Conservation (phyloP, 2,329 filamentous ascomycete genomes). For the Fusarium concolor region DNA sequence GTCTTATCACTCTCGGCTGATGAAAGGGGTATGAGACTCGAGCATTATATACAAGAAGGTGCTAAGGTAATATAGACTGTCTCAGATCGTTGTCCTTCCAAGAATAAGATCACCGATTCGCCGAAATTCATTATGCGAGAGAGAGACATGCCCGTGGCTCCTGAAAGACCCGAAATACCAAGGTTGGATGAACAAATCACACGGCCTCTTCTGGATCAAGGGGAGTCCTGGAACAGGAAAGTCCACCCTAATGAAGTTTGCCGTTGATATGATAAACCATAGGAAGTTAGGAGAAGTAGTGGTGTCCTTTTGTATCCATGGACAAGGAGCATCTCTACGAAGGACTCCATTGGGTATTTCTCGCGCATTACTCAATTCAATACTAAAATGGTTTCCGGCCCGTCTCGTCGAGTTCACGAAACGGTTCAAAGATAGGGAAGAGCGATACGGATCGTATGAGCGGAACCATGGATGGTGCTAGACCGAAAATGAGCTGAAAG, state of each 20-base stretch:
- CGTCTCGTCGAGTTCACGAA: background rate
- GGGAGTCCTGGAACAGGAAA: conserved; percentile 5
- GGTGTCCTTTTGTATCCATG: background rate
- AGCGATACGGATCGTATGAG: background rate
- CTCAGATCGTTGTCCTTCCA: background rate
- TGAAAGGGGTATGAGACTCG: background rate
- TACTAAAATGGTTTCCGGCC: background rate
- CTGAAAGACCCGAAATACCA: background rate
- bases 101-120: conserved; percentile 2
- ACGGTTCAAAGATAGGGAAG: background rate
- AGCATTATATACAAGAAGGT: fast-evolving
- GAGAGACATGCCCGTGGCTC: conserved; percentile 1
- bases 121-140: fast-evolving
- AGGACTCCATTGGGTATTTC: fast-evolving
- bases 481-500: background rate
- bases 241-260: background rate
- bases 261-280: background rate
- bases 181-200: background rate
- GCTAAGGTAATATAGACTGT: background rate
- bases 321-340: fast-evolving
- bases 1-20: background rate
- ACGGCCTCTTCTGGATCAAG: background rate
- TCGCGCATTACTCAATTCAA: background rate
- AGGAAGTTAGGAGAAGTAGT: background rate
- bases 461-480: background rate